Base-by-base conservation (phyloP, 2,329 filamentous ascomycete species). In the Colletotrichum higginsianum region DNA sequence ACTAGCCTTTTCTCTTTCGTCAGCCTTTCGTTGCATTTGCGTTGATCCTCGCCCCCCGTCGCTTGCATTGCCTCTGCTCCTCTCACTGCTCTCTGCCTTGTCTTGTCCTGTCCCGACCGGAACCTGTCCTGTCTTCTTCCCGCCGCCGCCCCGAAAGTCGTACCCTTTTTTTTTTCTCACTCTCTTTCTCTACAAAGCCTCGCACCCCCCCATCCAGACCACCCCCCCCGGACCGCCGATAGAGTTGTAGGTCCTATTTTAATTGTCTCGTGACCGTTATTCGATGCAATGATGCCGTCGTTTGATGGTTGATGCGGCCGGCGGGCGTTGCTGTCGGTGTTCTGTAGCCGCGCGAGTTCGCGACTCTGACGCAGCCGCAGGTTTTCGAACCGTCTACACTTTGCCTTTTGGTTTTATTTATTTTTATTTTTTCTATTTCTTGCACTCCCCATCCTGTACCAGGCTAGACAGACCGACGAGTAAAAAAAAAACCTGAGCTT, bases 171-270 rank as follows among this genome's bases (percentile, higher is more conserved):
- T 21, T 30, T 35, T 52, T 30, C 13, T 52, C 18, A 12, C 30
- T 35, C 18, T 30, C 16, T 18, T 72, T 60, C 75, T 68, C 60
- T 63, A 60, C 66, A 67, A 67, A 74, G 74, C 75, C 75, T 75
- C 75, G 76, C 76, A 73, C 35, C 77, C 75, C 75, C 76, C 77
- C 61, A 71, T 62, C 50, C 69, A 47, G 60, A 76, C 78, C 76
- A 76, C 74, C 75, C 76, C 77, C 75, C 77, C 77, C 73, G 75
- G 75, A 72, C 73, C 74, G 72, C 75, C 77, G 77, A 77, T 78
- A 77, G 61, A 66, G 75, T 73, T 74, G 66, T 75, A 75, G 42
- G 69, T 72, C 42, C 53, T 69, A 74, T 72, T 64, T 61, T 71
- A 42, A 72, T 75, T 66, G 71, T 77, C 77, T 76, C 73, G 78